Base-by-base conservation (phyloP, 352 stramenopile species). In the Plasmopara muralis region DNA sequence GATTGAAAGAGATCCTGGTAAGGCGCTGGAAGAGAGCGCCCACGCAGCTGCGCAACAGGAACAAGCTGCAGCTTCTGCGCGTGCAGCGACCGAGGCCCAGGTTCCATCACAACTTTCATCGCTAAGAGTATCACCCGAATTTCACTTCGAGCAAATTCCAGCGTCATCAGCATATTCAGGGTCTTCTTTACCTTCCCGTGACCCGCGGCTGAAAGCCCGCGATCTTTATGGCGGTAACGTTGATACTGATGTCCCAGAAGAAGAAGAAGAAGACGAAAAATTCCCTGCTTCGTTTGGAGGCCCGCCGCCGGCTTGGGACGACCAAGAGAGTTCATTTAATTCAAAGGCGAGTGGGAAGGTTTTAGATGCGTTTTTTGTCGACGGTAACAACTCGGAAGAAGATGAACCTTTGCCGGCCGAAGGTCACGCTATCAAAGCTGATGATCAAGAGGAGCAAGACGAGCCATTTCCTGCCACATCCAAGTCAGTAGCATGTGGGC, bases 231-330 rank as follows among this genome's bases (percentile, higher is more conserved):
- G 46, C 15, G 28, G 15, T 45, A 35, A 52, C 47, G 44, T 52
- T 20, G 20, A 16, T 47, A 20, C 31, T 31, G 43, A 53, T 33
- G 43, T 60, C 14, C 42, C 37, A n/a, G 66, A 81, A 52, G 73
- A 63, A 47, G 77, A 88, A 47, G 77, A 88, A 57, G 77, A 89
- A 68, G 77, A 91, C 31, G 80, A 91, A 60, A 77, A 72, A 18
- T 89, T 91, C 48, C 80, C 80, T 35, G 53, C 53, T 30, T 71
- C 74, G 7, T 87, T 79, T 53, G 65, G 63, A 2, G 48, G 49
- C 2, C 47, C 62, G n/a, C 61, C 66, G 5, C 48, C 57, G n/a
- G 58, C 52, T 47, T 72, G 64, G 49, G 43, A 64, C 7, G 56
- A 66, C 34, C 40, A 64, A 7, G 33, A 59, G 1, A 45, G 63